phyloP scores from a whole-genome alignment of 345 rosid genomes.

The Eucalyptus tenuipes region DNA sequence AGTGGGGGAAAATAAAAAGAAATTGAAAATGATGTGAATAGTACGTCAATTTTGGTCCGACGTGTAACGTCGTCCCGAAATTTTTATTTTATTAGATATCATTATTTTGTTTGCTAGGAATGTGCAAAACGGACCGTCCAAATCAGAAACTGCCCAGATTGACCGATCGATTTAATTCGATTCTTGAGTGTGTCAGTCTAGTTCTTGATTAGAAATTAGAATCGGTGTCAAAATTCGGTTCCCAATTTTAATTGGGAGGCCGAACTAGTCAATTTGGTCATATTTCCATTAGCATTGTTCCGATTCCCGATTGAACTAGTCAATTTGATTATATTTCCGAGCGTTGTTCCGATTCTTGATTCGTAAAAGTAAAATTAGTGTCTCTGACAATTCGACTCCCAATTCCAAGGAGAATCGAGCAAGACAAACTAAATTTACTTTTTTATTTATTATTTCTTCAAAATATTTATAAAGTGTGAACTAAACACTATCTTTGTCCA shows the following conservation, averaged over 20 bases:
- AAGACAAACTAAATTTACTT: no score
- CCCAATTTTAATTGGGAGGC: no score
- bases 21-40: background rate
- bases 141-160: accelerated
- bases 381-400: accelerated
- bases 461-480: no score
- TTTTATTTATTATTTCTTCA: no score
- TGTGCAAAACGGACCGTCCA: accelerated
- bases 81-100: background rate
- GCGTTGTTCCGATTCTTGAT: no score
- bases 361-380: no score
- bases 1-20: background rate
- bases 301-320: no score
- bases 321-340: no score
- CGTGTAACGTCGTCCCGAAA: background rate
- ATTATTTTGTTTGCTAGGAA: accelerated
- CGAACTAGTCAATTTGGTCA: no score
- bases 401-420: no score
- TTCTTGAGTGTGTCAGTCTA: accelerated
- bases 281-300: accelerated
- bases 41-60: background rate
- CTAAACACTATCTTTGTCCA: accelerated
- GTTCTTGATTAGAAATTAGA: accelerated
- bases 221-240: accelerated
- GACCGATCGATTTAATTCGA: accelerated